Evolutionary conservation across 306 rosid species (phyloP).

Genomic region (Prunus dulcis): DNA sequence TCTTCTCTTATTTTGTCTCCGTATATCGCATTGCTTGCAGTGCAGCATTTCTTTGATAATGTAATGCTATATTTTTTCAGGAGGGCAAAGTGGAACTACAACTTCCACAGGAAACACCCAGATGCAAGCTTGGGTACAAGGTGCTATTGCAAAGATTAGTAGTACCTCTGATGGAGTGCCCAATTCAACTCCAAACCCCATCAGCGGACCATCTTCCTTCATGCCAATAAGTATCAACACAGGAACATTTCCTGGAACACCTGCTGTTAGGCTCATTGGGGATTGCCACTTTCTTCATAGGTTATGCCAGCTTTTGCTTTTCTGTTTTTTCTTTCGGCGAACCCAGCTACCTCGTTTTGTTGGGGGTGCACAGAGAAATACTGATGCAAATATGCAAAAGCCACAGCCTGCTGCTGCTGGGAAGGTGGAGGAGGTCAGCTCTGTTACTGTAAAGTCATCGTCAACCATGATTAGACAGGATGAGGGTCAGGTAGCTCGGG

Average conservation of each 20-base stretch:
- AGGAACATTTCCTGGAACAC: conserved; percentile 99
- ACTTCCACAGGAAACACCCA: conserved; percentile 82
- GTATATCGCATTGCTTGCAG: not conserved
- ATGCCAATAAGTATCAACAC: conserved; percentile 98
- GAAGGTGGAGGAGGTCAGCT: conserved; percentile 68
- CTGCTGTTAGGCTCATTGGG: conserved; percentile 97
- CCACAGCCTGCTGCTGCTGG: conserved; percentile 63
- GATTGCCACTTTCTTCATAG: conserved; percentile 98
- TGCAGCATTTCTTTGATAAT: not conserved
- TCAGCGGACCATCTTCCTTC: conserved; percentile 88
- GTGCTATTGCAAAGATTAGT: conserved; percentile 95
- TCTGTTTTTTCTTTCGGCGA: conserved; percentile 96
- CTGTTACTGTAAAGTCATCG: conserved; percentile 51
- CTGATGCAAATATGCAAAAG: conserved; percentile 71
- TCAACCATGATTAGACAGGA: conserved; percentile 62
- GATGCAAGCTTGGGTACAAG: conserved; percentile 98
- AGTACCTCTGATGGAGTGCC: conserved; percentile 77
- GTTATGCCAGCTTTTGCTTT: conserved; percentile 91
- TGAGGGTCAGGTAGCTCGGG: conserved; percentile 64
- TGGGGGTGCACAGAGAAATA: conserved; percentile 64
- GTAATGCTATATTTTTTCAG: conserved; percentile 39
- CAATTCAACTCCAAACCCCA: conserved; percentile 77
- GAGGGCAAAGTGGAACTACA: conserved; percentile 71
- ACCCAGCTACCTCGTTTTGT: conserved; percentile 71
- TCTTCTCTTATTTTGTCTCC: not conserved